Evolutionary conservation across 2,329 filamentous ascomycete species (phyloP).

Genomic region (Fusarium abutilonis): DNA sequence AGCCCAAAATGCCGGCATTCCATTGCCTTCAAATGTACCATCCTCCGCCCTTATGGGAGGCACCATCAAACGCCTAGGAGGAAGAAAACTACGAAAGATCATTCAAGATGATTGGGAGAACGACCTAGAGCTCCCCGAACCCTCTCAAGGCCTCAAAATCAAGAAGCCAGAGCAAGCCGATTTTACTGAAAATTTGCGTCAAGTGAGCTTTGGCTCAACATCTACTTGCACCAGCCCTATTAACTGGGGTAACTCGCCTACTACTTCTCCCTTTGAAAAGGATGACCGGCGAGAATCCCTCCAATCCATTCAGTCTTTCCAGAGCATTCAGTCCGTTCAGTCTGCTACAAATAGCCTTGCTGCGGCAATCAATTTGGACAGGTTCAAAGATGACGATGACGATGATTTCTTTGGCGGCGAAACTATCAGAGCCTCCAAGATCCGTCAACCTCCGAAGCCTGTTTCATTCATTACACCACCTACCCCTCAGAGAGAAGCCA

Average conservation of each 20-base stretch:
- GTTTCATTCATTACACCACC: slow-evolving; percentile 66
- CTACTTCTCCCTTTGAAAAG: slow-evolving; percentile 34
- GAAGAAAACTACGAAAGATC: slow-evolving; percentile 75
- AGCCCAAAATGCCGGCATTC: slow-evolving; percentile 89
- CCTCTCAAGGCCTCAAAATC: slow-evolving; percentile 69
- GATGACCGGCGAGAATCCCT: slow-evolving; percentile 47
- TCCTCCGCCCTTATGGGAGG: slow-evolving; percentile 90
- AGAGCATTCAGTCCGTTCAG: slow-evolving; percentile 39
- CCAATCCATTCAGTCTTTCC: slow-evolving; percentile 25
- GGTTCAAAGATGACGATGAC: slow-evolving; percentile 71
- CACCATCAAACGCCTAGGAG: slow-evolving; percentile 89
- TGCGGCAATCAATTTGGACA: slow-evolving; percentile 67
- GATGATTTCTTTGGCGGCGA: slow-evolving; percentile 70
- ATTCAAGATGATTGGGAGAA: slow-evolving; percentile 85
- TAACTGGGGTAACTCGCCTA: slow-evolving; percentile 50
- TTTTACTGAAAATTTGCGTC: slow-evolving; percentile 75
- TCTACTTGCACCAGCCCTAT: slow-evolving; percentile 61
- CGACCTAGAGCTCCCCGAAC: slow-evolving; percentile 75
- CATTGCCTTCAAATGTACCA: slow-evolving; percentile 86
- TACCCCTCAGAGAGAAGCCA: slow-evolving; percentile 60
- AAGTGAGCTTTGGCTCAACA: slow-evolving; percentile 67
- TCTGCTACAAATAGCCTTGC: slow-evolving; percentile 51
- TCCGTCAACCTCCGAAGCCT: slow-evolving; percentile 60
- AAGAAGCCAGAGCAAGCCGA: slow-evolving; percentile 68
- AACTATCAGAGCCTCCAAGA: slow-evolving; percentile 75